Conservation (phyloP, 371 early-diverging fungal genomes). For the Fennellomyces sp. region DNA sequence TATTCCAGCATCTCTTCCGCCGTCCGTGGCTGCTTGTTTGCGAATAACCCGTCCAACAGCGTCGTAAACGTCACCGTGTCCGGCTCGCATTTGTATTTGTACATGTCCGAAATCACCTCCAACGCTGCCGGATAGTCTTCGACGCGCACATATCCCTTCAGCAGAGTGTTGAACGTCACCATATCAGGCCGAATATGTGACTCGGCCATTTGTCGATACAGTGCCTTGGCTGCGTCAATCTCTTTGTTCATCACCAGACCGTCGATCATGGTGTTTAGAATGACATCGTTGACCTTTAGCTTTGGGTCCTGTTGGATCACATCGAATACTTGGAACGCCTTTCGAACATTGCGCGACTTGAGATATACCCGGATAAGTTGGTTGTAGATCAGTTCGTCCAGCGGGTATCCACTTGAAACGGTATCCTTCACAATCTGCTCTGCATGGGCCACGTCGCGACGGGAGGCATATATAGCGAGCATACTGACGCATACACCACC, state of each 20-base stretch:
- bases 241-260: slow-evolving; percentile 45
- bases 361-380: slow-evolving; percentile 50
- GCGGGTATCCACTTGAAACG: slow-evolving; percentile 24
- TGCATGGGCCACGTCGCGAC: slow-evolving; percentile 26
- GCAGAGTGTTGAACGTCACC: slow-evolving; percentile 52
- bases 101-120: slow-evolving; percentile 43
- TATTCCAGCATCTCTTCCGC: slow-evolving; percentile 31
- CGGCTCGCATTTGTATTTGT: slow-evolving; percentile 28
- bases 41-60: slow-evolving; percentile 42
- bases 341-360: slow-evolving; percentile 22
- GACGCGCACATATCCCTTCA: slow-evolving; percentile 36
- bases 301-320: slow-evolving; percentile 32
- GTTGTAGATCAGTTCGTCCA: slow-evolving; percentile 36
- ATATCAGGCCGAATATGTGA: slow-evolving; percentile 38
- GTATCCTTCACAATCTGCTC: slow-evolving; percentile 33
- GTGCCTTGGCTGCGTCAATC: slow-evolving; percentile 27
- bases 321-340: slow-evolving; percentile 38
- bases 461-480: slow-evolving; percentile 35
- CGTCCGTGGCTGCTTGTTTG: slow-evolving; percentile 17
- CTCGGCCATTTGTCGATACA: slow-evolving; percentile 39
- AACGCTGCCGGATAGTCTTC: slow-evolving; percentile 25
- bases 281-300: slow-evolving; percentile 34
- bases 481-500: slow-evolving; percentile 27
- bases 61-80: slow-evolving; percentile 51
- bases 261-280: slow-evolving; percentile 50